Evolutionary conservation across 1,284 basidiomycete species (phyloP).

Genomic region (Cryptococcus amylolentus): DNA sequence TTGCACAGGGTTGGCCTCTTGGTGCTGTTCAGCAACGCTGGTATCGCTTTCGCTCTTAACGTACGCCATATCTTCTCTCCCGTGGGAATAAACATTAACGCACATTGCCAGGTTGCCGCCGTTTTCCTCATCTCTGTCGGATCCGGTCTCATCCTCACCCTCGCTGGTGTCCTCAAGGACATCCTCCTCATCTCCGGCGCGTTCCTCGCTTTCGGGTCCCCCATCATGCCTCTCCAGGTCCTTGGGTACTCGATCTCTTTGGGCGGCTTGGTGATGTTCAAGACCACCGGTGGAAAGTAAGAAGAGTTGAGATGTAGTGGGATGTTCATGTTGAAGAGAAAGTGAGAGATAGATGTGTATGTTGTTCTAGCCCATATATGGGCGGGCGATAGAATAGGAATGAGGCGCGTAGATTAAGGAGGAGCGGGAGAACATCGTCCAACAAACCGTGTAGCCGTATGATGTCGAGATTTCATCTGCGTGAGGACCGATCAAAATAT

Average conservation of each 20-base stretch:
- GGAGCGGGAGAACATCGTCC: no score
- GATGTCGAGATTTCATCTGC: no score
- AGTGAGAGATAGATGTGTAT: no score
- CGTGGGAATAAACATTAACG: not conserved
- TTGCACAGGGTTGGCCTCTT: conserved; percentile 68
- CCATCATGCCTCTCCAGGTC: conserved; percentile 78
- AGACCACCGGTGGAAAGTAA: conserved; percentile 49
- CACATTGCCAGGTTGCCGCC: conserved; percentile 61
- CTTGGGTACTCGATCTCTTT: conserved; percentile 61
- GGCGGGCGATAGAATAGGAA: no score
- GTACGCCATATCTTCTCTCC: conserved; percentile 30
- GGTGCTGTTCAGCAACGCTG: conserved; percentile 77
- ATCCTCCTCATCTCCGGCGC: conserved; percentile 80
- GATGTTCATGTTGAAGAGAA: no score
- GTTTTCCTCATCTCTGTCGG: conserved; percentile 91
- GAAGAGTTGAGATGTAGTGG: not conserved
- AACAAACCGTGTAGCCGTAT: no score
- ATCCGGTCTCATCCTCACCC: conserved; percentile 82
- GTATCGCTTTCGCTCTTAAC: conserved; percentile 86
- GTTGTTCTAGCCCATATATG: no score
- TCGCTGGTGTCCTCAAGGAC: conserved; percentile 92
- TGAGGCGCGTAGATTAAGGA: no score
- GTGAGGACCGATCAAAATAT: no score
- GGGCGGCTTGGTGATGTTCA: conserved; percentile 46
- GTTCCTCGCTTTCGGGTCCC: conserved; percentile 74